Base-by-base conservation (phyloP, 2,329 filamentous ascomycete species). In the Trichoderma lentiforme region DNA sequence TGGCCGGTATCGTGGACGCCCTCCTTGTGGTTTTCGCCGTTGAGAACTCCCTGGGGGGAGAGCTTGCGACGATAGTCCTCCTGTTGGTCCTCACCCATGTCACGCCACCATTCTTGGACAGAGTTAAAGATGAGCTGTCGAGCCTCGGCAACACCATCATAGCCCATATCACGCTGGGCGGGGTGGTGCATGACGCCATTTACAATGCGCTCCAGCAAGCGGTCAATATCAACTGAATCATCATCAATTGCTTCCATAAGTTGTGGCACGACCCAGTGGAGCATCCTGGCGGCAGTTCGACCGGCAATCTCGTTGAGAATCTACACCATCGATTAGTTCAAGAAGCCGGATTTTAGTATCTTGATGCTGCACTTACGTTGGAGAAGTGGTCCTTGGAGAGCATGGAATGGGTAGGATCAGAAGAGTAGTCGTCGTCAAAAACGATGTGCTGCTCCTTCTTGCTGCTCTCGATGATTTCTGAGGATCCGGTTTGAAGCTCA, bases 361-460 rank as follows among this genome's bases (percentile, higher is more conserved):
- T n/a, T 36, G 14, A 24, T 15, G 47, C 14, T 2, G 3, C 7
- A 76, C 86, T 82, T 80, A 92, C 86, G 78, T 97, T 97, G 74
- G 92, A 93, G 81, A 98, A 98, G 82, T 98, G 95, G 78, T 98
- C 95, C 84, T 98, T 98, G 72, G 94, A 94, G 67, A 98, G 85
- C 95, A 97, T 97, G 24, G 93, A 97, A 84, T 98, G 95, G 1
- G 95, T 98, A 0, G 95, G 95, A 78, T 98, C 92, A 24, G 89
- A 90, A 74, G 85, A 92, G 66, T 87, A 74, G 78, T 97, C 91
- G 75, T 98, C 91, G 58, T 92, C 83, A 82, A 97, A 98, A 64
- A 98, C 94, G 75, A 97, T 88, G 77, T 92, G 90, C 83, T 97
- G 94, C 84, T 97, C 92, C 67, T 91, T 89, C 80, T 91, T 87